Conservation (phyloP, 1,284 basidiomycete species). For the Gomphus sp. region DNA sequence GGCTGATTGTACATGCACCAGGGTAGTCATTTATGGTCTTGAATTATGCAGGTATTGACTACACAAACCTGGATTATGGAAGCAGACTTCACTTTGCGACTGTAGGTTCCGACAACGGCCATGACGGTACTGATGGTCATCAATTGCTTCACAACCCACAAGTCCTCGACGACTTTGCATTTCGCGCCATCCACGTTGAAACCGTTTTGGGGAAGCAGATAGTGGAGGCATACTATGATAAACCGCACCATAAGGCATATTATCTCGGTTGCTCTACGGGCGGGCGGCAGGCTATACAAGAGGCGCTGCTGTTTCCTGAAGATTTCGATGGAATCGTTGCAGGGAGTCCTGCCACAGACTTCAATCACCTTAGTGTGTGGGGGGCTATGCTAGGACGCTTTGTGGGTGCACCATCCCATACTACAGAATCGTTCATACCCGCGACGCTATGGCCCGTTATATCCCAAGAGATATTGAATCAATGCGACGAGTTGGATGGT, state of each 20-base stretch:
- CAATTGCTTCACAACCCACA: conserved; percentile 18
- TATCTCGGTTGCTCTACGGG: too few species aligned
- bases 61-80: too few species aligned
- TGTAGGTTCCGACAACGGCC: conserved; percentile 21
- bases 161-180: conserved; percentile 20
- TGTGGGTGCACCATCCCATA: conserved; percentile 16
- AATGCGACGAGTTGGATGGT: too few species aligned
- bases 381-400: conserved; percentile 13
- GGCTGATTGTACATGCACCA: too few species aligned
- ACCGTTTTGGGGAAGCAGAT: conserved; percentile 19
- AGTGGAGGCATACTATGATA: conserved; percentile 17
- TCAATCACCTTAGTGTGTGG: too few species aligned
- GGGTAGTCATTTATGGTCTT: neutral
- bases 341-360: conserved; percentile 20
- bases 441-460: conserved; percentile 17
- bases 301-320: conserved; percentile 15
- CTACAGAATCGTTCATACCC: conserved; percentile 13
- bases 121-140: conserved; percentile 17
- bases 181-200: conserved; percentile 19
- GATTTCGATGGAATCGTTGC: conserved; percentile 24
- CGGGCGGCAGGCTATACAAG: conserved; percentile 21
- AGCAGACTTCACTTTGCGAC: conserved; percentile 18
- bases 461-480: too few species aligned
- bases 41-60: conserved; percentile 22
- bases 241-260: conserved; percentile 15